Evolutionary conservation across 306 rosid species (phyloP).

Genomic region (Cercis canadensis): DNA sequence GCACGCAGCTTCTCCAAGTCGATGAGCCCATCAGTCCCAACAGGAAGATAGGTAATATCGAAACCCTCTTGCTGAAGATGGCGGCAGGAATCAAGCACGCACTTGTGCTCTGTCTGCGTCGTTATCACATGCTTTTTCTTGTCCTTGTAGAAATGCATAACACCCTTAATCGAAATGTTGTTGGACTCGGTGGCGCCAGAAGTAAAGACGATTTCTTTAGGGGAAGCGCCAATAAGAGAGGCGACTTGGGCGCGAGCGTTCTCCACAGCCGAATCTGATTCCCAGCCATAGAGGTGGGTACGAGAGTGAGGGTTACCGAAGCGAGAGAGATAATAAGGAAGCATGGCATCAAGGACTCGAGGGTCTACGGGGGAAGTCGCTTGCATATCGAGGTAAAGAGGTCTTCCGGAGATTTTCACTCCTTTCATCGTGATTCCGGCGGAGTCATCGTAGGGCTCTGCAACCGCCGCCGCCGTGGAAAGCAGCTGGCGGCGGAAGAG

Average conservation of each 20-base stretch:
- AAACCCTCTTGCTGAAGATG: constrained; percentile 74
- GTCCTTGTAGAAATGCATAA: constrained; percentile 60
- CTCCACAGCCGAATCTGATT: constrained; percentile 67
- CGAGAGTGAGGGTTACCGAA: constrained; percentile 71
- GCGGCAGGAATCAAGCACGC: constrained; percentile 70
- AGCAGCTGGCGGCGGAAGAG: constrained; percentile 3
- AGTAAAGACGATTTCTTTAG: constrained; percentile 52
- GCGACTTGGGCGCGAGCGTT: constrained; percentile 63
- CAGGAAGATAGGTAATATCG: constrained; percentile 59
- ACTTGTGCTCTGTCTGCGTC: constrained; percentile 74
- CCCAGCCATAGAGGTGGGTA: constrained; percentile 72
- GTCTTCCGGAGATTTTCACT: constrained; percentile 55
- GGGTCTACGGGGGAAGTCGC: constrained; percentile 72
- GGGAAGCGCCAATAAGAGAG: constrained; percentile 55
- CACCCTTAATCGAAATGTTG: constrained; percentile 63
- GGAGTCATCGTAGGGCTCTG: constrained; percentile 46
- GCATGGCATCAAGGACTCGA: constrained; percentile 64
- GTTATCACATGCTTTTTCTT: constrained; percentile 65
- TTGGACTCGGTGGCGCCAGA: constrained; percentile 61
- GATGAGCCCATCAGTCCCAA: constrained; percentile 55
- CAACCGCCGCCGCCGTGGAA: constrained; percentile 18
- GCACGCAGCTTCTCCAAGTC: constrained; percentile 54
- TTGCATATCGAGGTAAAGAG: constrained; percentile 68
- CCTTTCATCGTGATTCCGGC: constrained; percentile 59
- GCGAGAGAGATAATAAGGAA: constrained; percentile 54